phyloP scores from a whole-genome alignment of 2,329 filamentous ascomycete species.

The Taxawa tesnikishii region DNA sequence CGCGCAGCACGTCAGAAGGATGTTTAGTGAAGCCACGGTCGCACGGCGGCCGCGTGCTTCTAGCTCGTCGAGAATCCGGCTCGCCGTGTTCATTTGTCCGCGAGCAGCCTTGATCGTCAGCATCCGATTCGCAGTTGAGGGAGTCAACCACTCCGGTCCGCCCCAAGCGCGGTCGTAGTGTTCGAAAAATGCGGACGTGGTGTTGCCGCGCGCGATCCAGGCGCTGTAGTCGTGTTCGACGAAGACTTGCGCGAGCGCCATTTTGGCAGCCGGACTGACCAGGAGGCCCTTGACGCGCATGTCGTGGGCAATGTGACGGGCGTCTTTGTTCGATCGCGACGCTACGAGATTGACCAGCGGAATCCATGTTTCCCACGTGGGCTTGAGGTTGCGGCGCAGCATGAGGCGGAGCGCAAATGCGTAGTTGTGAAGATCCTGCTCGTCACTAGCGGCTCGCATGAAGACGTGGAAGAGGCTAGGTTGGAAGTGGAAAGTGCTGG shows the following conservation, averaged over 20 bases:
- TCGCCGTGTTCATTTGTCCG: constrained; percentile 12
- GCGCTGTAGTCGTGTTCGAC: constrained; percentile 8
- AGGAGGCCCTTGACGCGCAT: constrained; percentile 16
- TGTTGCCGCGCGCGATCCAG: constrained; percentile 8
- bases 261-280: constrained; percentile 5
- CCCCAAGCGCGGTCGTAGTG: constrained; percentile 9
- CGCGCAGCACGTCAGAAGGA: constrained; percentile 13
- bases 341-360: constrained; percentile 1
- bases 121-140: constrained; percentile 12
- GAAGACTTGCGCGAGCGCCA: constrained; percentile 1
- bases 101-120: constrained; percentile 6
- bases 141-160: constrained; percentile 13
- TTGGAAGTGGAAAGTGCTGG: constrained; percentile 6
- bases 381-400: constrained; percentile 8
- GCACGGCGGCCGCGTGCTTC: constrained; percentile 5
- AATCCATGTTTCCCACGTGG: constrained; percentile 14
- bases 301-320: constrained; percentile 5
- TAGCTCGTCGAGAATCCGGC: constrained; percentile 11
- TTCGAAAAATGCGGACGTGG: constrained; percentile 9
- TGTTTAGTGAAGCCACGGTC: constrained; percentile 13
- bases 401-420: constrained; percentile 14
- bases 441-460: constrained; percentile 11
- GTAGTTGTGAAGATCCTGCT: constrained; percentile 16
- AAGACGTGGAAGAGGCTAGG: constrained; percentile 12
- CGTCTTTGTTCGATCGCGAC: constrained; percentile 3